Conservation (phyloP, 2,329 filamentous ascomycete genomes). For the Metarhizium brunneum region DNA sequence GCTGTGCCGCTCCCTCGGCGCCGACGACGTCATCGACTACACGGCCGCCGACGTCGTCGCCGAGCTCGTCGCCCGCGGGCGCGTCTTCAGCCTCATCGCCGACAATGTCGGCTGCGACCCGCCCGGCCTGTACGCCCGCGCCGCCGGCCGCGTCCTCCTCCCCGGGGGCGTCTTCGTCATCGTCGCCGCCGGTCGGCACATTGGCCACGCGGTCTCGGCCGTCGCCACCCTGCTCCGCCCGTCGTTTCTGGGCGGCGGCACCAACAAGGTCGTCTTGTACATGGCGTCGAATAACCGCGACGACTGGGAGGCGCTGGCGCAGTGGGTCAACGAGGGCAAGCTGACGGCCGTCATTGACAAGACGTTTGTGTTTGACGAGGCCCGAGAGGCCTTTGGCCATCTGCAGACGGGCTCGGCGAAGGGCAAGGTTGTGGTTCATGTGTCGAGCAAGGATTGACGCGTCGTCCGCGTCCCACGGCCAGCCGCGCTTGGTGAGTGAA, state of each 20-base stretch:
- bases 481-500: too few species aligned
- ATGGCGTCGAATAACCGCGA: constrained; percentile 29
- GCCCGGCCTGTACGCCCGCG: constrained; percentile 39
- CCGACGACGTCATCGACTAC: constrained; percentile 58
- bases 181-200: constrained; percentile 32
- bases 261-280: constrained; percentile 32
- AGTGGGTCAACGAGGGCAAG: constrained; percentile 49
- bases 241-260: constrained; percentile 28
- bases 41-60: constrained; percentile 37
- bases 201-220: constrained; percentile 15
- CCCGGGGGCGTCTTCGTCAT: constrained; percentile 39
- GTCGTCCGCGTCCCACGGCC: too few species aligned
- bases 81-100: constrained; percentile 41
- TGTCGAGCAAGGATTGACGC: not conserved
- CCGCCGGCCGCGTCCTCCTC: constrained; percentile 38
- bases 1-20: constrained; percentile 49
- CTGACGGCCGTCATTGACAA: constrained; percentile 46
- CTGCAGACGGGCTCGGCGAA: constrained; percentile 48
- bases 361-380: constrained; percentile 46
- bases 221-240: constrained; percentile 18
- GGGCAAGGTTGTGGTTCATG: constrained; percentile 36
- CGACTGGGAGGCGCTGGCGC: constrained; percentile 39
- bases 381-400: constrained; percentile 44
- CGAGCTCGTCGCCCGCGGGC: constrained; percentile 34
- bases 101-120: constrained; percentile 49